Evolutionary conservation across 2,329 filamentous ascomycete species (phyloP).

Genomic region (Aureobasidium leucospermi): DNA sequence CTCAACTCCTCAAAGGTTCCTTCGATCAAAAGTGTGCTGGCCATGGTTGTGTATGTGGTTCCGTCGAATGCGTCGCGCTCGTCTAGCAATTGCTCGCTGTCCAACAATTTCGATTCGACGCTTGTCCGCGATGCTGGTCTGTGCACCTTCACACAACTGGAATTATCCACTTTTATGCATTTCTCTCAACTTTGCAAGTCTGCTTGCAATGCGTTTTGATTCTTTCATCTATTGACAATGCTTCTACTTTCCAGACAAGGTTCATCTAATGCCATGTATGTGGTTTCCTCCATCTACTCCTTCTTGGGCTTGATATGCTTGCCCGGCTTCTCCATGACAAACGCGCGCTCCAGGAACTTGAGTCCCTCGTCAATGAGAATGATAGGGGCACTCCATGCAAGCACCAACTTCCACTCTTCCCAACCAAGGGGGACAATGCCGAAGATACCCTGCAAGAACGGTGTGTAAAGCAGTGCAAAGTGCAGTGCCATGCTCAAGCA

Average conservation of each 20-base stretch:
- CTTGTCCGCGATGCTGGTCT: not conserved
- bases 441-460: constrained; percentile 81
- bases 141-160: not conserved
- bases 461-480: constrained; percentile 87
- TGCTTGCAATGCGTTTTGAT: not conserved
- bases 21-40: constrained; percentile 56
- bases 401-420: constrained; percentile 86
- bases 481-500: constrained; percentile 87
- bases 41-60: constrained; percentile 8
- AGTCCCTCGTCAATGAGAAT: constrained; percentile 79
- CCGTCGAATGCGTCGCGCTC: not conserved
- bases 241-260: not conserved
- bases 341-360: constrained; percentile 61
- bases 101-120: not conserved
- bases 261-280: not conserved
- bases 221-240: not conserved
- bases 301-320: constrained; percentile 14
- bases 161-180: not conserved
- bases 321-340: constrained; percentile 24
- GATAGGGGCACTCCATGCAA: constrained; percentile 82
- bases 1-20: constrained; percentile 88
- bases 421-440: constrained; percentile 80
- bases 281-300: constrained; percentile 7
- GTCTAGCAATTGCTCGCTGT: not conserved
- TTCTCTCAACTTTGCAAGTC: not conserved